Evolutionary conservation across 108 stramenopile genomes (phyloP), one percentile per base, ranked within the genome.

Genomic region (Discostella stelligeroides): DNA sequence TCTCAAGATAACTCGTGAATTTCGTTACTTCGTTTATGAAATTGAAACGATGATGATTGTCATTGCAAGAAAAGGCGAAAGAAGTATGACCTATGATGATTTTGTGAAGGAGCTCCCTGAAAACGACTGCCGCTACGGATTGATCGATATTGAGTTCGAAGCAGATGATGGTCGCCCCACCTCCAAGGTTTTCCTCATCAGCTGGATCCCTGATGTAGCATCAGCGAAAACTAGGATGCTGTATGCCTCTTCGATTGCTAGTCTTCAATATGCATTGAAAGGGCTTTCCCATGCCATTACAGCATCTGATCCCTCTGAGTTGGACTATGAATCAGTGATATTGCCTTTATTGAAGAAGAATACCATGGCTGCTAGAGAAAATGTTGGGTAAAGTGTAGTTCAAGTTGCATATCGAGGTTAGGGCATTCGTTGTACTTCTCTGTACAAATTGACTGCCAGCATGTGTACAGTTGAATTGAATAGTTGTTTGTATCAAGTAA

Each of bases 141-240:
- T 97, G 65, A 88, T 97, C 62, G 96, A 98, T 77, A 56, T 96
- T 59, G 93, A 97, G 56, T 97, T 95, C 71, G 69, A 68, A 27
- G 85, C 95, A 12, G 70, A 75, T 47, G 96, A 97, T 77, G 97
- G 92, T 21, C 92, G 97, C 65, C 86, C 88, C 20, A 93, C 92
- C 45, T 89, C 92, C 59, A 98, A 98, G 79, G 68, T 98, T 37
- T 85, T 98, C 7, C 90, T 97, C 51, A 91, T 98, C 68, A 87
- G 90, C 41, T 98, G 97, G 97, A 89, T 86, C 55, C 97, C 97
- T 4, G 97, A 98, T 67, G 88, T 86, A 21, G 95, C 91, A 24
- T 67, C 73, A n/a, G 79, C 97, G 57, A 80, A 89, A 68, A 48
- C 81, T 57, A 98, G 97, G 84, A 98, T 98, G 97, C 69, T 97